phyloP scores from a whole-genome alignment of 345 rosid species.

The Gossypium australe region DNA sequence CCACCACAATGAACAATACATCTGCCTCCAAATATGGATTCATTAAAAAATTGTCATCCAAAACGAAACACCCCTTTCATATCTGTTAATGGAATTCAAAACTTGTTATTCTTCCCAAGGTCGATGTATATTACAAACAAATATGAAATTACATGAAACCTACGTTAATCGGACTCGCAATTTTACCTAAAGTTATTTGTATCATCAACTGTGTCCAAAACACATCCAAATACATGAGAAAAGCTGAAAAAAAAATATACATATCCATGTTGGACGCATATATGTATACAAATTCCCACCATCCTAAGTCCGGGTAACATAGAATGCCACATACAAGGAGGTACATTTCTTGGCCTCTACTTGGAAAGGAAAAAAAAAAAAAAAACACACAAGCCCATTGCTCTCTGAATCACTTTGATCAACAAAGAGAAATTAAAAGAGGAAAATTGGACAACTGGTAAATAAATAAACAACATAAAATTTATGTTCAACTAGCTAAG shows the following conservation, averaged over 20 bases:
- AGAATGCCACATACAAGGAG: slow-evolving; percentile 16
- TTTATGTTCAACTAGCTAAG: slow-evolving; percentile 36
- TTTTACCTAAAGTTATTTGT: background rate
- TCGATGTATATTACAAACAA: slow-evolving; percentile 19
- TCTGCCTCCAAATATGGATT: background rate
- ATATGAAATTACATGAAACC: slow-evolving; percentile 4
- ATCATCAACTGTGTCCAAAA: background rate
- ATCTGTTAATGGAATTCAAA: background rate
- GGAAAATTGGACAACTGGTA: background rate
- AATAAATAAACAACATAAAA: background rate
- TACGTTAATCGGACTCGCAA: background rate
- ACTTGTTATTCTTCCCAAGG: background rate
- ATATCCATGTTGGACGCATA: background rate
- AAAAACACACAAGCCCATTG: background rate
- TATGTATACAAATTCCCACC: too few relatives aligned
- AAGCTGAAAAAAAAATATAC: background rate
- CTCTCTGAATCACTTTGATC: background rate
- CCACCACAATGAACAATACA: background rate
- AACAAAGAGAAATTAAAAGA: background rate
- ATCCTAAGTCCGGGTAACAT: background rate
- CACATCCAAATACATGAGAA: background rate
- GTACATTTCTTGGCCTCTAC: slow-evolving; percentile 3
- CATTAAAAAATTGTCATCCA: background rate
- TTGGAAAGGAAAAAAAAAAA: background rate
- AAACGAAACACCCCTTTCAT: background rate